phyloP scores from a whole-genome alignment of 2,329 filamentous ascomycete genomes.

The Calonectria crousiana region DNA sequence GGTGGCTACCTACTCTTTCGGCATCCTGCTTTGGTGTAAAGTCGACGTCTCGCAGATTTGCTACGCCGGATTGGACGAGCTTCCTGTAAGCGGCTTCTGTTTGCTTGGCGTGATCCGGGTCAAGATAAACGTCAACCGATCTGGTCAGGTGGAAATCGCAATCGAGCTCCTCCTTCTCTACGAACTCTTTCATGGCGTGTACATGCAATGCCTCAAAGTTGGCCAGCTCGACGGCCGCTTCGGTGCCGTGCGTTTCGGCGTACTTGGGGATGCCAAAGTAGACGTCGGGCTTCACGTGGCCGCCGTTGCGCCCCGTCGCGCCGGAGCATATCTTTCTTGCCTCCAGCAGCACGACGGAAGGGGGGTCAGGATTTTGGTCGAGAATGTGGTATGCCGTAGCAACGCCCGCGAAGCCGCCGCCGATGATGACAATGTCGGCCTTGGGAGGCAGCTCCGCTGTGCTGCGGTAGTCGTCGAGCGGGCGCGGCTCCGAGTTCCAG shows the following conservation, averaged over 20 bases:
- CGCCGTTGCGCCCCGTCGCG: conserved; percentile 52
- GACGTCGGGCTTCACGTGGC: conserved; percentile 38
- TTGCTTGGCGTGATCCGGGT: conserved; percentile 32
- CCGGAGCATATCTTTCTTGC: conserved; percentile 50
- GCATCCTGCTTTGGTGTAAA: conserved; percentile 20
- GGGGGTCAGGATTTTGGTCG: conserved; percentile 30
- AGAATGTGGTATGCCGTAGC: conserved; percentile 57
- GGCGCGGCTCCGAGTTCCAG: conserved; percentile 21
- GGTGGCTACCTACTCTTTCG: conserved; percentile 16
- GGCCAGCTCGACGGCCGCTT: conserved; percentile 36
- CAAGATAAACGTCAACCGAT: conserved; percentile 53
- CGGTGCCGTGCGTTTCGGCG: conserved; percentile 30
- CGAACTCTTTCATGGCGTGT: conserved; percentile 48
- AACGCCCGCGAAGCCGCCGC: conserved; percentile 45
- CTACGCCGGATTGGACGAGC: background rate
- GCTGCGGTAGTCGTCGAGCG: conserved; percentile 25
- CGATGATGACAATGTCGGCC: conserved; percentile 59
- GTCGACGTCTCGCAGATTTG: conserved; percentile 12
- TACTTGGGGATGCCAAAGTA: conserved; percentile 36
- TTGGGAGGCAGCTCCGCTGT: conserved; percentile 48
- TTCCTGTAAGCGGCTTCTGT: conserved; percentile 17
- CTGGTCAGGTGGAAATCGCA: conserved; percentile 43
- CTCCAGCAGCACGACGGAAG: conserved; percentile 49
- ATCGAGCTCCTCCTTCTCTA: conserved; percentile 43
- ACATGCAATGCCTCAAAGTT: conserved; percentile 38